Base-by-base conservation (phyloP, 2,329 filamentous ascomycete species). In the Neodidymelliopsis sp. region DNA sequence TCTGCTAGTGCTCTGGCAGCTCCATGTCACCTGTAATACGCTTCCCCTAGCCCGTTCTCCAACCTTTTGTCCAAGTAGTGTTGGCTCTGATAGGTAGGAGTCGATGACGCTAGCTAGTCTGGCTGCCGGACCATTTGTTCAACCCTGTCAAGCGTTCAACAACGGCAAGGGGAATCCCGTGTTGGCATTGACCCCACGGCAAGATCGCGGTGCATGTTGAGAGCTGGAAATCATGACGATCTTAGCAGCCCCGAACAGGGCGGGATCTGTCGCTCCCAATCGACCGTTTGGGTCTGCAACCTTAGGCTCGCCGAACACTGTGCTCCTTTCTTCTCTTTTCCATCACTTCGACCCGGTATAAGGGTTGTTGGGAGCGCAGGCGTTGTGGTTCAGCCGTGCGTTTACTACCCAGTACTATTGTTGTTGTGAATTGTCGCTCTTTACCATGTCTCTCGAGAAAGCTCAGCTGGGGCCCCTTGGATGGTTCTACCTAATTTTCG, bases 401-500 rank as follows among this genome's bases (percentile, higher is more conserved):
- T 15, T 40, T 25, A 36, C 15, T 50, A 45, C 36, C 36, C 36
- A 30, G 36, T 36, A 50, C 15, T 29, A 50, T n/a, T 29, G 25
- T 45, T 22, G 19, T 36, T 38, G 35, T 37, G 35, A 35, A 20
- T 41, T 50, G 47, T 50, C 47, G 15, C 40, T 50, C 47, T 19
- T 50, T 50, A 45, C 15, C 30, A 50, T 50, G 47, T 34, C 40
- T 40, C 13, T 45, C 29, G 40, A 45, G 29, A 50, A 50, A 36
- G 47, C 47, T 12, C 47, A 40, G 36, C 47, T 50, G n/a, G 47
- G 47, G 30, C 40, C 47, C 35, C 47, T 50, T 23, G 53, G 58
- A 20, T 30, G 49, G 27, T 59, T 56, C 28, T 53, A 28, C 39
- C 53, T 43, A 43, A 39, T 29, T 37, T 61, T 30, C 44, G 48